These are phyloP conservation scores for Aspergillus ibericus DNA, from an alignment of 2,329 filamentous ascomycete species.

Conservation along the genomic window DNA sequence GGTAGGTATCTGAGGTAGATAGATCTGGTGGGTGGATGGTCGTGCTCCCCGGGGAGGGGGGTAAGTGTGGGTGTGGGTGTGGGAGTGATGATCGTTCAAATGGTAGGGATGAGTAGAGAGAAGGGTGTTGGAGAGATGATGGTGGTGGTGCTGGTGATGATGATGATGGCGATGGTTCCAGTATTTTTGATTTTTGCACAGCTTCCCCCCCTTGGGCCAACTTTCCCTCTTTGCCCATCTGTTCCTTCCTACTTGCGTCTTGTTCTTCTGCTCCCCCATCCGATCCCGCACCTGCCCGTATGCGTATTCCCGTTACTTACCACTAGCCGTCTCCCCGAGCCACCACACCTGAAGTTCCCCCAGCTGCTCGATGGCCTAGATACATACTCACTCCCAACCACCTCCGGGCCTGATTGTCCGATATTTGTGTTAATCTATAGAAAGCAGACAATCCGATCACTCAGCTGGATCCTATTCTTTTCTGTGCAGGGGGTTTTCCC, in stretches of 20 bases:
- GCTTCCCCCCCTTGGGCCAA: slow-evolving; percentile 17
- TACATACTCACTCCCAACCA: background rate
- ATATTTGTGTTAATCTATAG: background rate
- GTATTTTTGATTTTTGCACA: slow-evolving; percentile 11
- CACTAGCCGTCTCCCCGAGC: background rate
- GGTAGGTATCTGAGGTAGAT: too few relatives aligned
- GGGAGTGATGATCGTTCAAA: background rate
- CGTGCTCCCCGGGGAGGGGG: background rate
- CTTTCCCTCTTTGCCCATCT: slow-evolving; percentile 7
- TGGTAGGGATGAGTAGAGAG: background rate
- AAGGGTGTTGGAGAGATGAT: background rate
- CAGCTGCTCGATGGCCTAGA: background rate
- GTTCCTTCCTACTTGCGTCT: slow-evolving; percentile 7
- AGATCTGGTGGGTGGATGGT: background rate
- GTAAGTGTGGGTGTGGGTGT: background rate
- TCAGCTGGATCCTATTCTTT: background rate
- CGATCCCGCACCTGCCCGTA: slow-evolving; percentile 9
- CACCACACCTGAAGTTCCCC: background rate
- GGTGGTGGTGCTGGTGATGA: slow-evolving; percentile 7
- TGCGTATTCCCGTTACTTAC: slow-evolving; percentile 14
- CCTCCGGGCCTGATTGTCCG: background rate
- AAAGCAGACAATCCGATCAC: background rate
- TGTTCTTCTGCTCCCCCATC: slow-evolving; percentile 13
- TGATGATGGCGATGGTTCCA: slow-evolving; percentile 11
- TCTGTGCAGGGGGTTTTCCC: background rate